Conservation (phyloP, 768 basidiomycete species). For the Xerocomus brunneocitrinus region DNA sequence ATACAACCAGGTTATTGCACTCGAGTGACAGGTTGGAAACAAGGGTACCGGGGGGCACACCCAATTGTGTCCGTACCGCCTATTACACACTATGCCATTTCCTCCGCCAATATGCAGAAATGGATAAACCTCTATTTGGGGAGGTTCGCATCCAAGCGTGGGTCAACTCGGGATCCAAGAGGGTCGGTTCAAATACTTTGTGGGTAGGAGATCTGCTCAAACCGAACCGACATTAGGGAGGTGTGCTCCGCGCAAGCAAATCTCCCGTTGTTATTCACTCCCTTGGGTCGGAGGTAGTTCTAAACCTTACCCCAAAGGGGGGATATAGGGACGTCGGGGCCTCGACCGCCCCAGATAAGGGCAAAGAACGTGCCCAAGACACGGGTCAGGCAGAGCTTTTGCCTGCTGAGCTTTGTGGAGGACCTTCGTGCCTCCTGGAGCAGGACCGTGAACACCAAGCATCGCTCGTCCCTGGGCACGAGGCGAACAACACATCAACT, state of each 20-base stretch:
- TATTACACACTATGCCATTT: constrained; percentile 29
- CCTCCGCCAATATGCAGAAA: constrained; percentile 34
- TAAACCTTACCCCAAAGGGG: constrained; percentile 22
- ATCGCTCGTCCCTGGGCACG: neutral
- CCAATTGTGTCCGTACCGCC: constrained; percentile 17
- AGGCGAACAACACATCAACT: neutral
- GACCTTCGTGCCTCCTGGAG: neutral
- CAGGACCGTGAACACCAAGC: neutral
- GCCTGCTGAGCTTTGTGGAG: neutral
- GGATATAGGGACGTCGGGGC: constrained; percentile 17
- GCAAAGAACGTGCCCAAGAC: constrained; percentile 8
- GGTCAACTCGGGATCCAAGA: constrained; percentile 37
- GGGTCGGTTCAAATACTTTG: constrained; percentile 20
- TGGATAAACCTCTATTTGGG: constrained; percentile 30
- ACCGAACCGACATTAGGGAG: constrained; percentile 15
- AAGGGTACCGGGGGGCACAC: constrained; percentile 25
- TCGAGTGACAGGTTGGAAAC: constrained; percentile 8
- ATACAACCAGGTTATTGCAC: constrained; percentile 14
- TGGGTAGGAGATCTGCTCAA: neutral
- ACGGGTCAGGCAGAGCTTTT: constrained; percentile 6
- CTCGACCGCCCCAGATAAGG: constrained; percentile 5
- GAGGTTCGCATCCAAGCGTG: constrained; percentile 38
- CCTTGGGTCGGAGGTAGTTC: constrained; percentile 21
- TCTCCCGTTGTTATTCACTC: constrained; percentile 22
- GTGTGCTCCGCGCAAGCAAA: constrained; percentile 19